Evolutionary conservation across 176 grass and related monocot genomes (phyloP).

Genomic region (sorghum (Sorghum bicolor)): DNA sequence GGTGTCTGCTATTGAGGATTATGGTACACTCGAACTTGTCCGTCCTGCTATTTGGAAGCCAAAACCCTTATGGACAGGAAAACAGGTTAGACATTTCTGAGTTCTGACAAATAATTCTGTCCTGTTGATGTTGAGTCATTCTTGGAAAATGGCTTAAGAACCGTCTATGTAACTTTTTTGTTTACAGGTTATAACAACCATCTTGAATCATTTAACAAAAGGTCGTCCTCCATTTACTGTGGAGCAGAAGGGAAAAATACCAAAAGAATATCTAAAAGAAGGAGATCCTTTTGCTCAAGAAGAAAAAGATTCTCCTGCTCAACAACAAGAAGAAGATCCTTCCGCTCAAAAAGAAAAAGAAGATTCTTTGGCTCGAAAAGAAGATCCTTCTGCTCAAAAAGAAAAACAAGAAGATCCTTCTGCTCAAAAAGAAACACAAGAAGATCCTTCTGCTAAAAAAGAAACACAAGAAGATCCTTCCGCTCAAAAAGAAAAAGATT

Average conservation of each 20-base stretch:
- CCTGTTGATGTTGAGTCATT: not conserved
- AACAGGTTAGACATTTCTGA: slow-evolving; percentile 58
- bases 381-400: not conserved
- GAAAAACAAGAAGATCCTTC: not conserved
- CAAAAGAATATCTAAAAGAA: slow-evolving; percentile 45
- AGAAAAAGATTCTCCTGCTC: not conserved
- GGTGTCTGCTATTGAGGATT: slow-evolving; percentile 46
- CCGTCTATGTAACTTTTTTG: not conserved
- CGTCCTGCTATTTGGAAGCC: slow-evolving; percentile 70
- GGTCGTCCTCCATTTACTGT: slow-evolving; percentile 75
- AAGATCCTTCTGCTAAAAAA: not conserved
- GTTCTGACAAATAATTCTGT: not conserved
- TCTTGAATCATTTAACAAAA: slow-evolving; percentile 84
- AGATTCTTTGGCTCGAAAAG: not conserved
- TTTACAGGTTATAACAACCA: slow-evolving; percentile 81
- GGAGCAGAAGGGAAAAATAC: slow-evolving; percentile 64
- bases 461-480: not conserved
- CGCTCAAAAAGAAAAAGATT: not conserved
- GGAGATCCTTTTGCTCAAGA: not conserved
- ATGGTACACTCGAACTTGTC: slow-evolving; percentile 47
- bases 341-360: not conserved
- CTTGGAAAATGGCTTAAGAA: slow-evolving; percentile 2
- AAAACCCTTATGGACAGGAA: slow-evolving; percentile 80
- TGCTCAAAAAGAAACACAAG: not conserved
- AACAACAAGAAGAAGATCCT: not conserved